Evolutionary conservation across 2,329 filamentous ascomycete species (phyloP), one percentile per base, ranked within the genome.

Genomic region (Xylaria sp.): DNA sequence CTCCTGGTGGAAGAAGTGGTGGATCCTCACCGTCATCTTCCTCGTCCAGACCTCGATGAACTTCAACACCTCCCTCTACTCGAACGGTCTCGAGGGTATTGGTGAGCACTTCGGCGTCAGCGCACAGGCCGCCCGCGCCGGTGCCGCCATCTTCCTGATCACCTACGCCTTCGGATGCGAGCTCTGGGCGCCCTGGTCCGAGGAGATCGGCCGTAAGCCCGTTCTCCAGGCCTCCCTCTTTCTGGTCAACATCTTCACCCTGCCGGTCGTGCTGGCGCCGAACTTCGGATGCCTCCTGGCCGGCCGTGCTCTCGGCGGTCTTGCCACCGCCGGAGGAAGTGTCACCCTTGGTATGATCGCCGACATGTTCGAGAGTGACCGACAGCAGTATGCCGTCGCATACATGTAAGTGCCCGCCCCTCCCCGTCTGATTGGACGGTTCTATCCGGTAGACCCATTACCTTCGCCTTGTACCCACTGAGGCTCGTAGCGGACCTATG

Each of bases 91-190:
- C 22, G 67, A 69, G 1, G 87, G 87, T 20, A 89, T 91, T 46
- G 76, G 82, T 0, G 75, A 86, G 18, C 80, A 91, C 56, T 94
- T 90, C 61, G 62, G 74, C 43, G 86, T 93, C 57, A 88, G 85
- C 57, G 75, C 76, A 22, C 88, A 91, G 69, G 84, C 82, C 3
- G 89, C 87, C 4, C 83, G 89, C 50, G 82, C 84, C 52, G 90
- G 90, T 68, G 88, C 89, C 54, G 87, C 89, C 74, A 83, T 92
- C 58, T 94, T 93, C 74, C 74, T 95, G 38, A 80, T 94, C 46
- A 72, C 86, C 2, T 94, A 95, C 69, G 90, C 90, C 37, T 92
- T 94, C 68, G 91, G 91, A 34, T 94, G 91, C 69, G 91, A 94
- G 72, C 78, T 94, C 0, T 94, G 91, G 91, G 91, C 91, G 0